Conservation (phyloP, 306 rosid genomes). For the Dryas drummondii region DNA sequence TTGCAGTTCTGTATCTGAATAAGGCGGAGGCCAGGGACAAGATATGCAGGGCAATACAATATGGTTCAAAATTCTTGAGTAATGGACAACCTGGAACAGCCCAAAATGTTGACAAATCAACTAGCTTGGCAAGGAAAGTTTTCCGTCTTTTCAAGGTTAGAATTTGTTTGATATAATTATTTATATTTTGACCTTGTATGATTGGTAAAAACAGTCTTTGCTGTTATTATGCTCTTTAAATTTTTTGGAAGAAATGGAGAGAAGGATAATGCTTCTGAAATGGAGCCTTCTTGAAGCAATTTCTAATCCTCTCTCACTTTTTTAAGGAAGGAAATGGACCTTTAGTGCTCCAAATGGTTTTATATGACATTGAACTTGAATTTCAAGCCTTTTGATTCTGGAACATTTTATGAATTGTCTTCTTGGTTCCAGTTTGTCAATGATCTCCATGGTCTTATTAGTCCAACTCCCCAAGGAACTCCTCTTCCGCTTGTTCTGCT, state of each 20-base stretch:
- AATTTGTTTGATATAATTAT: background rate
- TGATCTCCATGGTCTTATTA: slow-evolving; percentile 78
- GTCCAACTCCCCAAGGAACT: slow-evolving; percentile 78
- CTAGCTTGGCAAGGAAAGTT: slow-evolving; percentile 96
- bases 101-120: slow-evolving; percentile 85
- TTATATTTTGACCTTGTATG: background rate
- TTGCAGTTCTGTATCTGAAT: slow-evolving; percentile 76
- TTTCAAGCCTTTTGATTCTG: slow-evolving; percentile 1
- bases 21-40: slow-evolving; percentile 99
- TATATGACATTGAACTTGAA: slow-evolving; percentile 8
- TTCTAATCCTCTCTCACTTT: background rate
- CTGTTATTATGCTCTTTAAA: background rate
- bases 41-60: slow-evolving; percentile 96
- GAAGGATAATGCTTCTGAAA: background rate
- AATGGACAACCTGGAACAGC: slow-evolving; percentile 91
- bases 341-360: background rate
- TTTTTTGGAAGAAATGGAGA: background rate
- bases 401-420: slow-evolving; percentile 18
- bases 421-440: slow-evolving; percentile 75
- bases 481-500: slow-evolving; percentile 76
- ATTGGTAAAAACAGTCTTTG: background rate
- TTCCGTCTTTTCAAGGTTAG: slow-evolving; percentile 95
- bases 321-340: background rate
- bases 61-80: slow-evolving; percentile 95
- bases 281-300: background rate